A percentile compares a stretch with the other conserved stretches of the same genome.
Conservation (phyloP, 1,139 yeast species). For the Magnusiomyces suaveolens region DNA sequence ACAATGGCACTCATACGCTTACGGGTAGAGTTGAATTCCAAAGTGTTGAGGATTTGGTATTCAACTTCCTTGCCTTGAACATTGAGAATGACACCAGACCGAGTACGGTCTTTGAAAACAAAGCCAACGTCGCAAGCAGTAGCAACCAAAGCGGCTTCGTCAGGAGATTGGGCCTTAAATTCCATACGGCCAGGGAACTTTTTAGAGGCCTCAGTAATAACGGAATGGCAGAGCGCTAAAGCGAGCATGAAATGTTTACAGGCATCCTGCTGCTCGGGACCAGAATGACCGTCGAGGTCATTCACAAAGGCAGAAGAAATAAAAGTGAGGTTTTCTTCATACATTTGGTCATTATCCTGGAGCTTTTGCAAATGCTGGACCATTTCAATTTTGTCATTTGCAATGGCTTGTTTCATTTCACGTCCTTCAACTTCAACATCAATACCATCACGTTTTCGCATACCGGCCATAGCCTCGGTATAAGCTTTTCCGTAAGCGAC, state of each 20-base stretch:
- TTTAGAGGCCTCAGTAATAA: conserved; percentile 61
- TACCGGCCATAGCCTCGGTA: conserved; percentile 91
- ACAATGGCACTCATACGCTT: conserved; percentile 94
- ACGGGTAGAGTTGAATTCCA: conserved; percentile 85
- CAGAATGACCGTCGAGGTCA: conserved; percentile 44
- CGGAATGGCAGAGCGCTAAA: conserved; percentile 86
- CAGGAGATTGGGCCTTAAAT: conserved; percentile 95
- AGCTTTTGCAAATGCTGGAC: conserved; percentile 41
- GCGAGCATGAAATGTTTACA: conserved; percentile 77
- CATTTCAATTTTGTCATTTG: conserved; percentile 53
- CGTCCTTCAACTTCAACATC: conserved; percentile 47
- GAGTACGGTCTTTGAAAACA: conserved; percentile 64
- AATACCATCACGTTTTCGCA: conserved; percentile 83
- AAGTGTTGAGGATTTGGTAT: conserved; percentile 61
- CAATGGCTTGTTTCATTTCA: conserved; percentile 36
- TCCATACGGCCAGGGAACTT: conserved; percentile 48
- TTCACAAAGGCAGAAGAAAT: conserved; percentile 57
- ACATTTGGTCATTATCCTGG: conserved; percentile 47
- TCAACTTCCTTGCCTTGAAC: conserved; percentile 66
- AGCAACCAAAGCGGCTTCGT: conserved; percentile 89
- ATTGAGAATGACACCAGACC: conserved; percentile 58
- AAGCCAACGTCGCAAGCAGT: conserved; percentile 92
- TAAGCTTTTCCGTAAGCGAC: conserved; percentile 86
- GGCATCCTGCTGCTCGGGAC: conserved; percentile 50
- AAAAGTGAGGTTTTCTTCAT: conserved; percentile 64